phyloP scores from a whole-genome alignment of 2,329 filamentous ascomycete genomes.

The Magnaporthiopsis rhizophila region DNA sequence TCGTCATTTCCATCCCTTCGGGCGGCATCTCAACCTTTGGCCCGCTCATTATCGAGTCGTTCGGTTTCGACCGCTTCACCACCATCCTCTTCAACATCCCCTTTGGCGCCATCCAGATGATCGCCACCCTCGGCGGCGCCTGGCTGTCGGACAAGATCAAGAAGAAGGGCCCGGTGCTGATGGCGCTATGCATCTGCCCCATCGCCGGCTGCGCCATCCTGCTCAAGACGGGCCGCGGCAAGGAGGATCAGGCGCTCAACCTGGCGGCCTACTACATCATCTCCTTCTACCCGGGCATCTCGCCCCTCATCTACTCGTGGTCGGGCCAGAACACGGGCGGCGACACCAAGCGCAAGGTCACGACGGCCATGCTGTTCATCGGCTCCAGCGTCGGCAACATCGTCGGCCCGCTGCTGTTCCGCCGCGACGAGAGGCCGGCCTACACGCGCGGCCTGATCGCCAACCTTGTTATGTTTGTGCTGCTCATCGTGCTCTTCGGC shows the following conservation, averaged over 20 bases:
- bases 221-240: constrained; percentile 31
- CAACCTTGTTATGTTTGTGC: constrained; percentile 51
- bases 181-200: constrained; percentile 18
- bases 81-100: constrained; percentile 49
- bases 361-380: constrained; percentile 56
- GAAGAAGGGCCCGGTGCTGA: constrained; percentile 42
- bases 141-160: constrained; percentile 45
- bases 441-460: constrained; percentile 51
- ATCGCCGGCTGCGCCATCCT: constrained; percentile 21
- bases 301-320: constrained; percentile 54
- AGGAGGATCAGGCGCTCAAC: constrained; percentile 49
- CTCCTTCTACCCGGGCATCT: constrained; percentile 20
- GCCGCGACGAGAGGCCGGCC: constrained; percentile 46
- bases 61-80: constrained; percentile 40
- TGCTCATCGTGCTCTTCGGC: constrained; percentile 24
- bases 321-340: constrained; percentile 57
- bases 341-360: constrained; percentile 64
- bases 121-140: constrained; percentile 47
- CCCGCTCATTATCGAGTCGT: constrained; percentile 42
- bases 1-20: constrained; percentile 46
- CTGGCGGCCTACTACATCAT: constrained; percentile 22
- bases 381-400: constrained; percentile 60
- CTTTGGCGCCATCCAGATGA: constrained; percentile 46
- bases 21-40: constrained; percentile 48
- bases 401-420: constrained; percentile 51